Base-by-base conservation (phyloP, 1,284 basidiomycete species). In the Trametes versicolor region DNA sequence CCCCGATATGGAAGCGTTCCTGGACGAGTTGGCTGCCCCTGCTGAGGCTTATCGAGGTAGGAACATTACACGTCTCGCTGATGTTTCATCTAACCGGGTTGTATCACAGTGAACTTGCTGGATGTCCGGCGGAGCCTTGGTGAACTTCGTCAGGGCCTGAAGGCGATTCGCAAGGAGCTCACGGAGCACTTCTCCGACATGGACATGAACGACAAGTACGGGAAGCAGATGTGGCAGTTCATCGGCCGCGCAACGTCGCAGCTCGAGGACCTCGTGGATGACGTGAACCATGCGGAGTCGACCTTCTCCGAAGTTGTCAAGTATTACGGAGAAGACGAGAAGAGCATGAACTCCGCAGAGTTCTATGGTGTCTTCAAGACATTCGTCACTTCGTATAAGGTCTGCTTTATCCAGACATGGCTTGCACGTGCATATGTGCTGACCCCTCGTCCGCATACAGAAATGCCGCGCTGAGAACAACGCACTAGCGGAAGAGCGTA, bases 351-450 rank as follows among this genome's bases (percentile, higher is more conserved):
- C 29, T 94, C 93, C 0, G 83, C 90, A 8, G 95, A 97, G 73
- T 98, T 98, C 80, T 98, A 95, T 79, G 94, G 90, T 19, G 91
- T 97, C 72, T 97, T 98, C 86, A 95, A 97, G 80, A 97, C 94
- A 1, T 98, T 98, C 73, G 87, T 96, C 27, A 96, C 92, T 0
- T 96, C 95, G 1, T 98, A 96, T 79, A 92, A 87, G 85, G 95
- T 94, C 69, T 66, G 83, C 74, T 12, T n/a, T 3, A 19, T 8
- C 8, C 9, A 29, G 4, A 15, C 29, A 7, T 25, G 8, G 5
- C 4, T 7, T 27, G 10, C 10, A 3, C 29, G 21, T 32, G 49
- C 29, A 5, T 19, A 23, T 43, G 60, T 12, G 71, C 57, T 67
- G 41, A 56, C 52, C 54, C 21, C 17, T 29, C 36, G 29, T 4